Evolutionary conservation across 352 stramenopile genomes (phyloP), one percentile per base, ranked within the genome.

Genomic region (Pythium pectinolyticum): DNA sequence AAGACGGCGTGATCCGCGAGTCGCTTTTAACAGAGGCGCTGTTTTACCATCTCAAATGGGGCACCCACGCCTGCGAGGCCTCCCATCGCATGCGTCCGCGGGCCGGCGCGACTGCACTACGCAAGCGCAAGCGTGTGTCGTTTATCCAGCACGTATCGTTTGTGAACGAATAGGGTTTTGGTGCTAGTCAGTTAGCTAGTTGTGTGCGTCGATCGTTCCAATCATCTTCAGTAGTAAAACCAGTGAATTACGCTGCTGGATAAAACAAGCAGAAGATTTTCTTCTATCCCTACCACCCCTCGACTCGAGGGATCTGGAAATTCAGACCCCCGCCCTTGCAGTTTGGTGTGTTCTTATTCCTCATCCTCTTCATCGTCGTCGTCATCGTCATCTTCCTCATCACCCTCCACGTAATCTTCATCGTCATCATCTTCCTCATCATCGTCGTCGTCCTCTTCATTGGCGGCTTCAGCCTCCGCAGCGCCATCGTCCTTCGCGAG

Each of bases 81-180:
- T 76, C 79, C 9, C 72, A 87, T 59, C 73, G 84, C 25, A 87
- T 81, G 50, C 86, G 81, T 59, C 84, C 82, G 17, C 80, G 84
- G 20, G 80, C 81, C 19, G 72, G 88, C 4, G 71, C 82, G 2
- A 75, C 84, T 1, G 81, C 80, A 30, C 54, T 92, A 40, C 74
- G 86, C 25, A 95, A 95, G 63, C 83, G 84, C 15, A 95, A 95
- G 59, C 84, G 86, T 4, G 86, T 95, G 19, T 95, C 86, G 43
- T 95, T 95, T 63, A 94, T 86, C 27, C 86, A 95, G 53, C 82
- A 92, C 53, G 84, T 95, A 10, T 92, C 86, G n/a, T 95, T 95
- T 57, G 69, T 85, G 10, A 72, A 76, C 40, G 57, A 52, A 25
- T 50, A 15, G 32, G 9, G 43, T 25, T 15, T n/a, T n/a, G n/a